Percentiles rank a stretch among this genome's conserved stretches.
Conservation (phyloP, 148 eudicot genomes). For the Dysphania ambrosioides region DNA sequence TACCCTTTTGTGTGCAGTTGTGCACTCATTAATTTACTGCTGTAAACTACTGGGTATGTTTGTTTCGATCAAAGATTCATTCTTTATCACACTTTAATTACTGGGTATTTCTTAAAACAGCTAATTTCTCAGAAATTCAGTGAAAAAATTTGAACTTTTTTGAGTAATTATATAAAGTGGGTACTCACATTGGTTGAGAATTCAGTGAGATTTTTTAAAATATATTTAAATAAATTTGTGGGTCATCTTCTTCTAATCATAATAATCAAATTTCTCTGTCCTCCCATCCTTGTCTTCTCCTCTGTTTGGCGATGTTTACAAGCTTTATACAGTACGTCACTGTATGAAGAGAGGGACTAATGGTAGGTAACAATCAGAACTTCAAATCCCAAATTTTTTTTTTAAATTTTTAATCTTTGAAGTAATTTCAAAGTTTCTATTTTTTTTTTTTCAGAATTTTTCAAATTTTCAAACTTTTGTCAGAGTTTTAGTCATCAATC, state of each 20-base stretch:
- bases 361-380: not conserved
- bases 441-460: slow-evolving; percentile 9
- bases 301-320: slow-evolving; percentile 21
- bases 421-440: slow-evolving; percentile 9
- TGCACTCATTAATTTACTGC: not conserved
- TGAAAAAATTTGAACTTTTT: too few species aligned
- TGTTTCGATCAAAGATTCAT: slow-evolving; percentile 23
- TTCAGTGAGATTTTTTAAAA: not conserved
- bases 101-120: not conserved
- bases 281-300: too few species aligned
- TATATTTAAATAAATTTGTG: not conserved
- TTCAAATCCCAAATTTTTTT: not conserved
- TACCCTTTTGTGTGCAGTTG: slow-evolving; percentile 5
- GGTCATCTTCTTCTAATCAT: slow-evolving; percentile 8
- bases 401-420: not conserved
- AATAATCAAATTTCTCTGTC: slow-evolving; percentile 20
- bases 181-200: too few species aligned
- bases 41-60: slow-evolving; percentile 29
- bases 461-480: slow-evolving; percentile 9
- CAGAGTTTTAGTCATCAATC: slow-evolving; percentile 20
- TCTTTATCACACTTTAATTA: slow-evolving; percentile 8
- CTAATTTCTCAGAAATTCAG: not conserved
- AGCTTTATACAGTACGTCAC: slow-evolving; percentile 12
- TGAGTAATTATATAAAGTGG: too few species aligned
- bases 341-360: slow-evolving; percentile 25